Base-by-base conservation (phyloP, 768 basidiomycete genomes). In the Naematelia encephala region DNA sequence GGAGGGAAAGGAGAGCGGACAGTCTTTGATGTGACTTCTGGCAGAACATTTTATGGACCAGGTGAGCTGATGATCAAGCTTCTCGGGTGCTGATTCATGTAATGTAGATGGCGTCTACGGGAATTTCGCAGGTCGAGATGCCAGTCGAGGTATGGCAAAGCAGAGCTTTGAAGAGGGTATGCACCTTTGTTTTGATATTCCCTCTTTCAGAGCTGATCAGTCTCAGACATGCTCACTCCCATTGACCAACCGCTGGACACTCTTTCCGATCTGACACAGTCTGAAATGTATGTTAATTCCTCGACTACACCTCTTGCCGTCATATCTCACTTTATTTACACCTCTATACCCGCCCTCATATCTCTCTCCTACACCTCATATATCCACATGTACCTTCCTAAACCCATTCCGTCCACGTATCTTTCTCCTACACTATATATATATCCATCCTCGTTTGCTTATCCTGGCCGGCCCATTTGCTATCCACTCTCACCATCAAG, bases 101-200 rank as follows among this genome's bases (percentile, higher is more conserved):
- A n/a, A 23, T 51, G 54, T 27, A 96, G 94, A 86, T 68, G 94
- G 93, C 0, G 90, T 92, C 84, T 97, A 97, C 72, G 92, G 91
- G 27, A 94, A 93, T 78, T 98, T 99, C 80, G 93, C 96, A 2
- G 96, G 94, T 4, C 79, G 93, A 50, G 94, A 99, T 78, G 94
- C 94, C 1, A 93, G 90, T 14, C 81, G 93, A 34, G 93, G 94
- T 3, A 93, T 98, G 89, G 94, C 94, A 5, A 96, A 93, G 78
- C 93, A 97, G 79, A 94, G 91, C 2, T 97, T 96, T 65, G 93
- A 93, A 51, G 27, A 80, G n/a, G 90, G 92, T 90, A 69, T 53
- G 87, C 10, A 55, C n/a, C n/a, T 23, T 14, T 49, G 48, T n/a
- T 52, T 23, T 19, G 25, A 30, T 11, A 47, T 3, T 21, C 16